phyloP scores from a whole-genome alignment of 257 asterid species.

The Linderniella brevidens region DNA sequence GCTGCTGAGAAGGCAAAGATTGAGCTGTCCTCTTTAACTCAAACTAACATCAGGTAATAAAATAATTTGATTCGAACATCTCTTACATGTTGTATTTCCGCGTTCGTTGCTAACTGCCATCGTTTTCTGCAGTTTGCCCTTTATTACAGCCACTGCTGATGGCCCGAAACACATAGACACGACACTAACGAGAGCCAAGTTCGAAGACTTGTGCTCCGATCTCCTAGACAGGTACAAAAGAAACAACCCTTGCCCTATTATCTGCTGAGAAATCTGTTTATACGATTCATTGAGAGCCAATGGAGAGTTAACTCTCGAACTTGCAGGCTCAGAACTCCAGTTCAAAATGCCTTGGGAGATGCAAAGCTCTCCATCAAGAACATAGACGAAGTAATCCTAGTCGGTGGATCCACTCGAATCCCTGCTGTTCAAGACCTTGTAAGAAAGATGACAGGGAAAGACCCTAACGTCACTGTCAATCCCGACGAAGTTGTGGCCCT shows the following conservation, averaged over 20 bases:
- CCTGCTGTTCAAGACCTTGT: slow-evolving; percentile 97
- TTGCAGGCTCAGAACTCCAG: slow-evolving; percentile 76
- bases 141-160: slow-evolving; percentile 97
- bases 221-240: slow-evolving; percentile 67
- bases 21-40: slow-evolving; percentile 87
- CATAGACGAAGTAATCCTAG: slow-evolving; percentile 82
- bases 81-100: background rate
- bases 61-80: background rate
- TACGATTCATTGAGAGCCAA: background rate
- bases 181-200: slow-evolving; percentile 79
- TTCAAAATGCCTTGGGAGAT: slow-evolving; percentile 80
- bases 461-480: slow-evolving; percentile 90
- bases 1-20: slow-evolving; percentile 97
- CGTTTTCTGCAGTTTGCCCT: slow-evolving; percentile 55
- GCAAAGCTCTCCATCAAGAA: slow-evolving; percentile 84
- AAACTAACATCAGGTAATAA: slow-evolving; percentile 65
- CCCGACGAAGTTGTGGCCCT: slow-evolving; percentile 99
- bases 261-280: background rate
- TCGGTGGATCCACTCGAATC: slow-evolving; percentile 94
- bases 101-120: background rate
- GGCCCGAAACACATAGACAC: slow-evolving; percentile 97
- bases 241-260: background rate
- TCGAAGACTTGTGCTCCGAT: slow-evolving; percentile 88
- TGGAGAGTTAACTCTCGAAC: background rate
- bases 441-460: slow-evolving; percentile 82